A percentile compares a stretch with the other conserved stretches of the same genome.
These are phyloP conservation scores for Oropetium thomaeum DNA, from an alignment of 176 grass and related monocot genomes.

Conservation along the genomic window DNA sequence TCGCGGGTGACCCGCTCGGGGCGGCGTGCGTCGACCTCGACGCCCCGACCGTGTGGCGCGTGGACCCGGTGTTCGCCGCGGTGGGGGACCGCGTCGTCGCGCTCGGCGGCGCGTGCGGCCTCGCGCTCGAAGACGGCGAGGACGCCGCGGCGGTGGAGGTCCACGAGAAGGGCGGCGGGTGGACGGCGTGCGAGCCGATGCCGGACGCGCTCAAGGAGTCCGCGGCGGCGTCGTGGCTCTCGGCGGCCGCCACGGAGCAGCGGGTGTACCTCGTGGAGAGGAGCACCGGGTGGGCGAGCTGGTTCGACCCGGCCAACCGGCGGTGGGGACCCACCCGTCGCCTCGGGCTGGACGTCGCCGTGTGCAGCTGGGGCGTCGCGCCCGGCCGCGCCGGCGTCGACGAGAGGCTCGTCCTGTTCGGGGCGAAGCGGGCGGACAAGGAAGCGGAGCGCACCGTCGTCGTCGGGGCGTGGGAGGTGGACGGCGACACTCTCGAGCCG, in stretches of 20 bases:
- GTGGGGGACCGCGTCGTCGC: slow-evolving; percentile 60
- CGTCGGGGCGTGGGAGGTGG: slow-evolving; percentile 62
- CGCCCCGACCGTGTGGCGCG: slow-evolving; percentile 59
- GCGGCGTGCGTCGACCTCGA: slow-evolving; percentile 30
- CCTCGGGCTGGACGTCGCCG: slow-evolving; percentile 25
- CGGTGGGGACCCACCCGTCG: slow-evolving; percentile 52
- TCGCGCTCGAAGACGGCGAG: slow-evolving; percentile 57
- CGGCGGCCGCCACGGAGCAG: slow-evolving; percentile 44
- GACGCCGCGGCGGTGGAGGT: slow-evolving; percentile 61
- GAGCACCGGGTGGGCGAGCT: slow-evolving; percentile 50
- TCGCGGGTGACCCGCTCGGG: slow-evolving; percentile 56
- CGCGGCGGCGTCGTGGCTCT: slow-evolving; percentile 64
- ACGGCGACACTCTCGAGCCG: slow-evolving; percentile 48
- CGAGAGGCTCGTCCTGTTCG: slow-evolving; percentile 54
- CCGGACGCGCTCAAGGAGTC: slow-evolving; percentile 50
- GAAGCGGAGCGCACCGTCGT: slow-evolving; percentile 10
- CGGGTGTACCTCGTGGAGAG: slow-evolving; percentile 60
- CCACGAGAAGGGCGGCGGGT: slow-evolving; percentile 36
- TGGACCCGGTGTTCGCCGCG: slow-evolving; percentile 63
- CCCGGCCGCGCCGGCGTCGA: slow-evolving; percentile 10
- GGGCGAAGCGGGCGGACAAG: slow-evolving; percentile 36
- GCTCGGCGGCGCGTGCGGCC: slow-evolving; percentile 63
- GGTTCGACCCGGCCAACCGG: slow-evolving; percentile 64
- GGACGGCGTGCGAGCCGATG: slow-evolving; percentile 61
- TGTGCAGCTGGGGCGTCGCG: slow-evolving; percentile 43